phyloP scores from a whole-genome alignment of 768 basidiomycete genomes.

The Cyclocybe aegerita region DNA sequence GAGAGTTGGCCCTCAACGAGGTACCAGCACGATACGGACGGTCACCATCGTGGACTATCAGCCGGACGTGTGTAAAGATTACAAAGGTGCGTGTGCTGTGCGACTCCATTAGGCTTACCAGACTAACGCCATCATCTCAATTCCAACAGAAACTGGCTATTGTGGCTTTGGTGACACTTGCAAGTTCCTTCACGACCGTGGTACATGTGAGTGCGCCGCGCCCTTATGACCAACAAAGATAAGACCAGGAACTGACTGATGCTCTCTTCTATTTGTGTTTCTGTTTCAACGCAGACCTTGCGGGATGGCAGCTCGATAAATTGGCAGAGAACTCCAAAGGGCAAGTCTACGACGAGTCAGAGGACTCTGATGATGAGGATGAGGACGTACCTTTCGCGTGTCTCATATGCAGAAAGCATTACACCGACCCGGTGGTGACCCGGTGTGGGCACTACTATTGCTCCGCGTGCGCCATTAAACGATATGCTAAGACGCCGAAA shows the following conservation, averaged over 20 bases:
- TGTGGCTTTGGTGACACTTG: conserved; percentile 99
- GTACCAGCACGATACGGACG: conserved; percentile 80
- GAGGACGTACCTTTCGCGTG: conserved; percentile 99
- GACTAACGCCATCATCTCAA: conserved; percentile 3
- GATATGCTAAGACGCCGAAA: conserved; percentile 92
- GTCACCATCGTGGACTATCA: conserved; percentile 98
- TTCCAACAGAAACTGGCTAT: conserved; percentile 84
- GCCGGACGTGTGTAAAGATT: conserved; percentile 99
- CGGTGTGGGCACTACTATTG: conserved; percentile 98
- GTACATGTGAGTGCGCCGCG: conserved; percentile 67
- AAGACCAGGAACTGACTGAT: conserved; percentile 4
- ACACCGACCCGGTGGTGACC: conserved; percentile 93
- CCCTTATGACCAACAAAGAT: conserved; percentile 3
- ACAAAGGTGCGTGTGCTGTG: conserved; percentile 73
- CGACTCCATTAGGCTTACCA: conserved; percentile 4
- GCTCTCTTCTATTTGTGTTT: conserved; percentile 1
- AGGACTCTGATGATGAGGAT: conserved; percentile 67
- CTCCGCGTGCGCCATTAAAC: conserved; percentile 91
- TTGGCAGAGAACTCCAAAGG: conserved; percentile 76
- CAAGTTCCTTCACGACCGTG: conserved; percentile 98
- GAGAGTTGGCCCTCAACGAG: conserved; percentile 80
- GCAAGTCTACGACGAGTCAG: conserved; percentile 59
- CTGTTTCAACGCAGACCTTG: conserved; percentile 60
- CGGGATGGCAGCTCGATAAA: conserved; percentile 98
- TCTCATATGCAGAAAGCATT: conserved; percentile 91